phyloP scores from a whole-genome alignment of 495 filamentous ascomycete species.

The Beverwykella pulmonaria region DNA sequence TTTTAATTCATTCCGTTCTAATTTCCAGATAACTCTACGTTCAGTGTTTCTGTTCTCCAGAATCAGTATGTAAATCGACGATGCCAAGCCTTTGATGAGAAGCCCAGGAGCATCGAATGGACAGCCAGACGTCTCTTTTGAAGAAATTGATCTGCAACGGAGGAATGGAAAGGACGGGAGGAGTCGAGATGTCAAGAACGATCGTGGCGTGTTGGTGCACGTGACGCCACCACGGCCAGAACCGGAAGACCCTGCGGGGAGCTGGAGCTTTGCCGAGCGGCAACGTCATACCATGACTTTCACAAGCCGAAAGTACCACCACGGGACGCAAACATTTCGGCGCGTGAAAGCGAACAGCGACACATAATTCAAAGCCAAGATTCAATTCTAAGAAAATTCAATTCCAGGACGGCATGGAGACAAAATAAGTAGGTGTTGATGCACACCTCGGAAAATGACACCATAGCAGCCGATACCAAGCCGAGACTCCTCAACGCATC shows the following conservation, averaged over 20 bases:
- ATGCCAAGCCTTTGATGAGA: no score
- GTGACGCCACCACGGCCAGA: conserved; percentile 4
- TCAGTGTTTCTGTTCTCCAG: not conserved
- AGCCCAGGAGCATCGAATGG: no score
- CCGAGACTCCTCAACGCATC: conserved; percentile 14
- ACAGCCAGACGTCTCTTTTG: no score
- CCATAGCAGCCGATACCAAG: conserved; percentile 32
- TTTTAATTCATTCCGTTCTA: not conserved
- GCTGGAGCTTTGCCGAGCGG: no score
- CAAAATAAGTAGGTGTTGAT: not conserved
- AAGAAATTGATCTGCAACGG: not conserved
- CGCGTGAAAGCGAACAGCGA: not conserved
- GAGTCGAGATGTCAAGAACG: not conserved
- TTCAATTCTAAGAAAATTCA: not conserved
- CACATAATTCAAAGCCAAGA: not conserved
- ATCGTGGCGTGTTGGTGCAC: not conserved
- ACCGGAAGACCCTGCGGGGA: conserved; percentile 3
- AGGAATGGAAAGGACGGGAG: not conserved
- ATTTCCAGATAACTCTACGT: not conserved
- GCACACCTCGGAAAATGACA: conserved; percentile 19
- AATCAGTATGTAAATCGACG: no score
- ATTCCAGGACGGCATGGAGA: not conserved
- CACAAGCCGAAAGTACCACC: conserved; percentile 23
- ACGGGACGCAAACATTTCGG: conserved; percentile 2
- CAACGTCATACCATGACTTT: conserved; percentile 23